Evolutionary conservation across 192 early-diverging fungal species (phyloP), one percentile per base, ranked within the genome.

Genomic region (Backusella morwellensis): DNA sequence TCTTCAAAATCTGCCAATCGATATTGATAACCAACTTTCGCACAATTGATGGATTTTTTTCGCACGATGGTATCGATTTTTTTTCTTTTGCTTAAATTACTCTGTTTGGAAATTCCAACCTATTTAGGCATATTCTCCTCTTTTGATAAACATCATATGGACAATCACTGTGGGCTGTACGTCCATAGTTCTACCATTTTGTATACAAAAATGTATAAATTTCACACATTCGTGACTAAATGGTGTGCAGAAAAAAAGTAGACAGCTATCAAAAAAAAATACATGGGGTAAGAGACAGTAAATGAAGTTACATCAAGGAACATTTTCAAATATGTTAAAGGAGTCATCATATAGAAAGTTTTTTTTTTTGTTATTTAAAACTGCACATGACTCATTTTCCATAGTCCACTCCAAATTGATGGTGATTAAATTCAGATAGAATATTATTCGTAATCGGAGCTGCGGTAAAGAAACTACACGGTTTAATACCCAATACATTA

Each of bases 371-470:
- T 19, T 59, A 23, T 59, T 59, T 21, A 59, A 59, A 59, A 4
- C 54, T 59, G 54, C 54, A 59, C 54, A 59, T 59, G 54, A 59
- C 54, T 59, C 54, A 59, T 26, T 59, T 59, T 59, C 54, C 3
- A 26, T 26, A 59, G 23, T 26, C 54, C 54, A 59, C 23, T 59
- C 23, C 54, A 59, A 59, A 21, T 11, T 59, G 54, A 21, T 59
- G 54, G 54, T 59, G 54, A 59, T 59, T 59, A 9, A 59, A 59
- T 11, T 59, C 7, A 23, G 21, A 59, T 8, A 32, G 11, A 26
- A 59, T 59, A 59, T 26, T 59, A 59, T 59, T 59, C 54, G 54
- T 59, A 59, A 59, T 59, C 54, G 54, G 54, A 59, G 54, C 54
- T 59, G 54, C 54, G 54, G 54, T 59, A 59, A 23, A 59, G 54